A percentile compares a stretch with the other conserved stretches of the same genome.
These are phyloP conservation scores for Cercospora canescens DNA, from an alignment of 2,329 filamentous ascomycete species.

Conservation along the genomic window DNA sequence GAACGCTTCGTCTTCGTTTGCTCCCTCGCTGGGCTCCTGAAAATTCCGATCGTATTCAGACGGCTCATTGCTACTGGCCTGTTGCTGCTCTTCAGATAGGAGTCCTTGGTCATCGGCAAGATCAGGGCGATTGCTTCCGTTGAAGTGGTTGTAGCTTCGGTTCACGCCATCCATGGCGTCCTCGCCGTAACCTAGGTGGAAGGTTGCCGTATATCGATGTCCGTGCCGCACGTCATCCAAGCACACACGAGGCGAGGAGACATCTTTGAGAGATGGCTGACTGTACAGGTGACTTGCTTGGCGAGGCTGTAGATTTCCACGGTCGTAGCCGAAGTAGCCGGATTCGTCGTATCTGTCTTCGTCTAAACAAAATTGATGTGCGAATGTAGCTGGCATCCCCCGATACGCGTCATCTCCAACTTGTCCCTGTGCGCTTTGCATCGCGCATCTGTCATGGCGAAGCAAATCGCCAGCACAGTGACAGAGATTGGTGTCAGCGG, in stretches of 20 bases:
- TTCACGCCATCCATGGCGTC: neutral
- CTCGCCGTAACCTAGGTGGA: neutral
- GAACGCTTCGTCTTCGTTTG: conserved; percentile 4
- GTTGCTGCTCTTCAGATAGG: neutral
- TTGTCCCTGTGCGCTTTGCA: neutral
- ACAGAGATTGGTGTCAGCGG: neutral
- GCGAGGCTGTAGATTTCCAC: neutral
- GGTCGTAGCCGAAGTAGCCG: neutral
- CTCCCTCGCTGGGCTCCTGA: neutral
- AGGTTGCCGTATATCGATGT: neutral
- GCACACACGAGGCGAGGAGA: neutral
- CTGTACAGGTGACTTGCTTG: neutral
- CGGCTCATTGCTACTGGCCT: neutral
- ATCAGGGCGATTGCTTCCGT: neutral
- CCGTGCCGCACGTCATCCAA: neutral
- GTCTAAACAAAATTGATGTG: neutral
- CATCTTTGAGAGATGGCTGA: neutral
- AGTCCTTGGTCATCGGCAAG: neutral
- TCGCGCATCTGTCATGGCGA: neutral
- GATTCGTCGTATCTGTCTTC: neutral
- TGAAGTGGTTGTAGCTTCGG: neutral
- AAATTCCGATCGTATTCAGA: neutral
- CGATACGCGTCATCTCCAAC: neutral
- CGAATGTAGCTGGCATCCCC: neutral
- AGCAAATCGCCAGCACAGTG: neutral